Base-by-base conservation (phyloP, 2,329 filamentous ascomycete species). In the Microascus cirrosus region DNA sequence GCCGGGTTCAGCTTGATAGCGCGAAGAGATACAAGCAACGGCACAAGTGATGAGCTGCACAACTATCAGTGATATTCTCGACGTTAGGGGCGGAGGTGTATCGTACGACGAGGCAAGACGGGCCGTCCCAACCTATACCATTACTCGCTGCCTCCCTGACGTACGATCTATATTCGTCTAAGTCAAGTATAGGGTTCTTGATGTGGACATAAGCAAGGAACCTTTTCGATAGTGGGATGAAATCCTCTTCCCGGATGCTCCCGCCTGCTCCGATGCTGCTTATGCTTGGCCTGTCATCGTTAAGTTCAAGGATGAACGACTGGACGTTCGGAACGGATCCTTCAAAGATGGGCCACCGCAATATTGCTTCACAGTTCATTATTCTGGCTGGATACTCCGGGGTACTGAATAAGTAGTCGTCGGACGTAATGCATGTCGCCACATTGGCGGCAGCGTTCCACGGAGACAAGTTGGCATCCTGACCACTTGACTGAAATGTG, bases 171-270 rank as follows among this genome's bases (percentile, higher is more conserved):
- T 67, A 53, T 22, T 65, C 64, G 0, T 58, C 59, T 2, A 64
- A 59, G 55, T 69, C 66, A 7, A 70, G 60, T 11, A 70, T 66
- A 3, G 67, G 68, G 28, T 70, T 70, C 55, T 70, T 70, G 22
- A 66, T 64, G n/a, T 69, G 67, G 13, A 68, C 66, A 51, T 68
- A 68, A 2, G 63, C 56, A 15, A 70, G 59, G 51, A 70, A 70
- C 7, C 58, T 62, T 34, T 68, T 62, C 18, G 66, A 63, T 2
- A 69, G 62, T 25, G 60, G 53, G 2, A 59, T 59, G 15, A 69
- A 62, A 54, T 69, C 67, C 18, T 68, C 63, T 54, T 68, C 63
- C 18, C 63, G 64, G 3, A 67, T 62, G 12, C 65, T 63, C 22
- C 60, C 32, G 8, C 63, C 63, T 24, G 63, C 58, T 7, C 20